A percentile compares a stretch with the other conserved stretches of the same genome.
Conservation (phyloP, 2,329 filamentous ascomycete genomes). For the Aspergillus sp. region DNA sequence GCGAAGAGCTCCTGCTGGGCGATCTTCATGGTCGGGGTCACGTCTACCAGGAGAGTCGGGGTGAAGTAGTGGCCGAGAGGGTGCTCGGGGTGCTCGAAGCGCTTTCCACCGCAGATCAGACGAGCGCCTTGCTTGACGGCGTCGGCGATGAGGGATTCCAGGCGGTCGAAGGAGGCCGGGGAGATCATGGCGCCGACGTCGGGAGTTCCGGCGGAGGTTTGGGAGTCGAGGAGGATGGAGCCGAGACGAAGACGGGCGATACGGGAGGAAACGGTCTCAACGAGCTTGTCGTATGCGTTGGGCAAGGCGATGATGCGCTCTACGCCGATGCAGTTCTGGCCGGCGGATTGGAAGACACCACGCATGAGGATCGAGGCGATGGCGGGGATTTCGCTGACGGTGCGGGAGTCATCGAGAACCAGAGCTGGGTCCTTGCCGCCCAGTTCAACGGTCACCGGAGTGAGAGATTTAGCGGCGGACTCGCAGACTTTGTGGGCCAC, state of each 20-base stretch:
- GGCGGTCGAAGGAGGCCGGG: slow-evolving; percentile 68
- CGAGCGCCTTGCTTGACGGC: slow-evolving; percentile 78
- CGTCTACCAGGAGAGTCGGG: slow-evolving; percentile 87
- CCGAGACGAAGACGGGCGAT: slow-evolving; percentile 76
- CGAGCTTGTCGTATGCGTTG: slow-evolving; percentile 71
- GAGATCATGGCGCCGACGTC: slow-evolving; percentile 94
- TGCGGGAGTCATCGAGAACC: slow-evolving; percentile 74
- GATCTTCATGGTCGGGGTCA: slow-evolving; percentile 81
- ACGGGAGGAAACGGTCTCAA: slow-evolving; percentile 69
- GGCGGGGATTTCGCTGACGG: slow-evolving; percentile 60
- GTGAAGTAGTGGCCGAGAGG: slow-evolving; percentile 86
- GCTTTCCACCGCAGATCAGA: slow-evolving; percentile 76
- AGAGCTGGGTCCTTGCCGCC: slow-evolving; percentile 95
- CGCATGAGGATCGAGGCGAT: slow-evolving; percentile 83
- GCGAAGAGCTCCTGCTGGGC: slow-evolving; percentile 91
- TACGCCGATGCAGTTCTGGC: slow-evolving; percentile 97
- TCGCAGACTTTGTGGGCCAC: slow-evolving; percentile 87
- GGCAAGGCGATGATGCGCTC: slow-evolving; percentile 86
- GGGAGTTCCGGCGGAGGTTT: slow-evolving; percentile 32
- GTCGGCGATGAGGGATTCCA: slow-evolving; percentile 75
- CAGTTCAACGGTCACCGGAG: slow-evolving; percentile 83
- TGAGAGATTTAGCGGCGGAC: slow-evolving; percentile 82
- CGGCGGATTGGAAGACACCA: slow-evolving; percentile 90
- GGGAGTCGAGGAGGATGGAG: slow-evolving; percentile 59
- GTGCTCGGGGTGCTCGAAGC: slow-evolving; percentile 70